Evolutionary conservation across 768 basidiomycete species (phyloP).

Genomic region (Lyophyllum shimeji): DNA sequence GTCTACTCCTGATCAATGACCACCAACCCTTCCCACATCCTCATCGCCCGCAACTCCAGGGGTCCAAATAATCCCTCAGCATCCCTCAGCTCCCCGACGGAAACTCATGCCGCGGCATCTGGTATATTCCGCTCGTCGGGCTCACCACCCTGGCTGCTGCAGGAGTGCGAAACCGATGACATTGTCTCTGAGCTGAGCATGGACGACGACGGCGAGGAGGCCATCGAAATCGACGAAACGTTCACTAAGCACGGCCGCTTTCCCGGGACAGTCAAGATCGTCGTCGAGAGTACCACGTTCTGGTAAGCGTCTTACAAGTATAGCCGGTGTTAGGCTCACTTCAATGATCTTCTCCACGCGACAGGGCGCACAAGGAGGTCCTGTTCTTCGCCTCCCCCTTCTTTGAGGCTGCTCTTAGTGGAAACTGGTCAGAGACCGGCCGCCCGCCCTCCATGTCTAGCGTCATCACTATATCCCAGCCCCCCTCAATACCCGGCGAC

Average conservation of each 20-base stretch:
- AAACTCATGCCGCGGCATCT: constrained; percentile 85
- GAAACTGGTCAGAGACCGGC: constrained; percentile 90
- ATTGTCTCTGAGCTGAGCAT: constrained; percentile 67
- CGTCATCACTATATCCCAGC: constrained; percentile 81
- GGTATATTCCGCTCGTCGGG: constrained; percentile 82
- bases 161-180: constrained; percentile 72
- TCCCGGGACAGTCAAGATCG: constrained; percentile 88
- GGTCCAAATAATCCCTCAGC: constrained; percentile 76
- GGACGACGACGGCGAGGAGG: constrained; percentile 62
- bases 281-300: constrained; percentile 87
- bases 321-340: neutral
- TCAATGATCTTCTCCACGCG: constrained; percentile 7
- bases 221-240: constrained; percentile 79
- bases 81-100: constrained; percentile 79
- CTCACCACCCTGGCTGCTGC: constrained; percentile 77
- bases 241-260: constrained; percentile 68
- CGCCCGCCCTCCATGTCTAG: constrained; percentile 79
- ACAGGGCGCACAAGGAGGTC: constrained; percentile 89
- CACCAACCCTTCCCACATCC: constrained; percentile 83
- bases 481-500: constrained; percentile 56
- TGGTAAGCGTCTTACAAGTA: constrained; percentile 57
- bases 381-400: constrained; percentile 93
- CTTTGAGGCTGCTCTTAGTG: constrained; percentile 88
- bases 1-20: constrained; percentile 36
- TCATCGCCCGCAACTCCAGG: constrained; percentile 84